Evolutionary conservation across 805 yeast genomes (phyloP), one percentile per base, ranked within the genome.

Genomic region (Yamadazyma insecticola): DNA sequence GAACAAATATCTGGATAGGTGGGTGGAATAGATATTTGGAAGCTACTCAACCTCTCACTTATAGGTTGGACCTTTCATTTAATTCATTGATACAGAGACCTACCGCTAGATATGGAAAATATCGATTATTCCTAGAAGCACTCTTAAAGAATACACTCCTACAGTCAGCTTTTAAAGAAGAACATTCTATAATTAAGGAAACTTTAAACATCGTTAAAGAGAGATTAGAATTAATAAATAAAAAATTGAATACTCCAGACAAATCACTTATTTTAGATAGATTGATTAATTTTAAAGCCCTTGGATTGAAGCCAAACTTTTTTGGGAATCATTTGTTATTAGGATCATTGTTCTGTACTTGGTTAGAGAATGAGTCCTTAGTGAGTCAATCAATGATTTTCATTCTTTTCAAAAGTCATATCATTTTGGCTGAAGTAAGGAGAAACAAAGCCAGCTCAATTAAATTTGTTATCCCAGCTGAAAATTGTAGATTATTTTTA

Each of bases 1-100:
- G n/a, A n/a, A n/a, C n/a, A n/a, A n/a, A n/a, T n/a, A n/a, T n/a
- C 13, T 57, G 60, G 60, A 24, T 46, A 24, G 39, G 44, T 32
- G 63, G 66, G 14, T 52, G 53, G 57, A 53, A 64, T 19, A 45
- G 33, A 7, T 64, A 59, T 32, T 44, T 67, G 6, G 73, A 70
- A 39, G 57, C 67, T 1, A 55, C 70, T 1, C 73, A 72, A 38
- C 62, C 66, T 4, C 42, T 41, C 3, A 43, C 41, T 1, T 55
- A 32, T 22, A 40, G 40, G 2, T 44, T 63, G 44, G 84, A 78
- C 47, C 55, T 75, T 16, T 68, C 81, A 4, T 73, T 78, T 29
- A 44, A 50, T 19, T 75, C 81, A 0, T 57, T 77, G 39, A 50
- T 73, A 17, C 78, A 74, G 42, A 67, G 64, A 49, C 82, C 84